A percentile compares a stretch with the other conserved stretches of the same genome.
These are phyloP conservation scores for Trichoderma brevicompactum DNA, from an alignment of 2,329 filamentous ascomycete species.

Conservation along the genomic window DNA sequence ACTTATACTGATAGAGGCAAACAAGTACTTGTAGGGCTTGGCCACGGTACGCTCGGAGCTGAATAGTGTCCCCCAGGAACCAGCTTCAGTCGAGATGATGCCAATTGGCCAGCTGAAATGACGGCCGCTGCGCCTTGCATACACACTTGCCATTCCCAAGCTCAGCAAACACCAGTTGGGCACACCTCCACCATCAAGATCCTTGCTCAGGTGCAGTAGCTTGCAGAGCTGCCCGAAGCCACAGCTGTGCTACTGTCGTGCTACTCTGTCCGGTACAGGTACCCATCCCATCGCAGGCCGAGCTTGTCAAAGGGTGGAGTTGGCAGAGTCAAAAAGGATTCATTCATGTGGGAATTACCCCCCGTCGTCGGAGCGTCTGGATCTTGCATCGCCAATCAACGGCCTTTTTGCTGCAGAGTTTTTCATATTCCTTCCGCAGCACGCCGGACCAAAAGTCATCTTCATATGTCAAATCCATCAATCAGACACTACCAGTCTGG, in stretches of 20 bases:
- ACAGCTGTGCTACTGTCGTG: constrained; percentile 3
- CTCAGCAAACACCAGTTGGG: not conserved
- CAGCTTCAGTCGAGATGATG: not conserved
- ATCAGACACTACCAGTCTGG: not conserved
- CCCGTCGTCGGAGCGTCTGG: constrained; percentile 5
- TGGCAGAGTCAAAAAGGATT: constrained; percentile 18
- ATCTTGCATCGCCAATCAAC: constrained; percentile 24
- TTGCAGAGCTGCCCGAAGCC: constrained; percentile 16
- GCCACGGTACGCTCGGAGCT: constrained; percentile 8
- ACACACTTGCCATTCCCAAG: not conserved
- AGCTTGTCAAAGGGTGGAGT: constrained; percentile 5
- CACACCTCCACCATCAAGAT: constrained; percentile 2
- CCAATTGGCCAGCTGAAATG: constrained; percentile 13
- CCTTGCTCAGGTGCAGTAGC: not conserved
- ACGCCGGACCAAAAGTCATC: not conserved
- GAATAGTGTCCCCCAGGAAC: not conserved
- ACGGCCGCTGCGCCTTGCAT: constrained; percentile 17
- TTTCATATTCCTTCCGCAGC: not conserved
- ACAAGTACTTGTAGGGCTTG: not conserved
- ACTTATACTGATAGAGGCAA: not conserved
- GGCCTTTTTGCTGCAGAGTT: constrained; percentile 20
- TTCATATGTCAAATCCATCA: not conserved
- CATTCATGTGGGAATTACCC: constrained; percentile 2
- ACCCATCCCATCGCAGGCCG: not conserved
- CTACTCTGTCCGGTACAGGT: not conserved